phyloP scores from a whole-genome alignment of 768 basidiomycete genomes.

The Trametes elegans region DNA sequence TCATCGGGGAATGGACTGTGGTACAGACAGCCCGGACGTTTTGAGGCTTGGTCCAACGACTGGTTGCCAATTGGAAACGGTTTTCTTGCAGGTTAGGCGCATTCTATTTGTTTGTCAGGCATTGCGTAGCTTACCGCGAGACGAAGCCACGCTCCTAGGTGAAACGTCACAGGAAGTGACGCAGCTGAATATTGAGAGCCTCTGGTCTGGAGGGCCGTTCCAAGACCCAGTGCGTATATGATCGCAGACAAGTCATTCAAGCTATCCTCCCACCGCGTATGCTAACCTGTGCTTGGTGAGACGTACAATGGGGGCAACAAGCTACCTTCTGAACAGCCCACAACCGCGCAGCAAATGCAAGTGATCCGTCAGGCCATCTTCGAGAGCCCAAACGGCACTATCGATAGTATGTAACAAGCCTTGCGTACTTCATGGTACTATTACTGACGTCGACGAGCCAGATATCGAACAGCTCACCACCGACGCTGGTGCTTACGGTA shows the following conservation, averaged over 20 bases:
- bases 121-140: too few relatives aligned
- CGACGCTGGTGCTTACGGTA: slow-evolving; percentile 62
- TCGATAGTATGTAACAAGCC: slow-evolving; percentile 42
- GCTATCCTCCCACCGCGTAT: too few relatives aligned
- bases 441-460: slow-evolving; percentile 24
- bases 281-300: slow-evolving; percentile 33
- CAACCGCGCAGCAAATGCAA: slow-evolving; percentile 50
- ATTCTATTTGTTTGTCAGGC: neutral
- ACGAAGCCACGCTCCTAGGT: slow-evolving; percentile 62
- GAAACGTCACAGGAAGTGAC: slow-evolving; percentile 57
- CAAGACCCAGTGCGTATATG: slow-evolving; percentile 57
- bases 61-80: slow-evolving; percentile 76
- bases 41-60: slow-evolving; percentile 51
- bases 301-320: slow-evolving; percentile 74
- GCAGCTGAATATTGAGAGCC: slow-evolving; percentile 72
- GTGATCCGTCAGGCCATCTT: slow-evolving; percentile 57
- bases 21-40: slow-evolving; percentile 51
- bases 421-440: neutral
- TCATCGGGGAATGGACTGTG: slow-evolving; percentile 73
- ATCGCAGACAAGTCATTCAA: too few relatives aligned
- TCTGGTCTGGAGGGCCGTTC: slow-evolving; percentile 77
- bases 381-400: slow-evolving; percentile 54
- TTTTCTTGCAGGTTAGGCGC: slow-evolving; percentile 53
- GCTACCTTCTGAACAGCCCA: slow-evolving; percentile 39
- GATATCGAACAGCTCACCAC: slow-evolving; percentile 54